Percentiles rank a stretch among this genome's conserved stretches.
These are phyloP conservation scores for Elsinoe perseae DNA, from an alignment of 2,329 filamentous ascomycete genomes.

Conservation along the genomic window DNA sequence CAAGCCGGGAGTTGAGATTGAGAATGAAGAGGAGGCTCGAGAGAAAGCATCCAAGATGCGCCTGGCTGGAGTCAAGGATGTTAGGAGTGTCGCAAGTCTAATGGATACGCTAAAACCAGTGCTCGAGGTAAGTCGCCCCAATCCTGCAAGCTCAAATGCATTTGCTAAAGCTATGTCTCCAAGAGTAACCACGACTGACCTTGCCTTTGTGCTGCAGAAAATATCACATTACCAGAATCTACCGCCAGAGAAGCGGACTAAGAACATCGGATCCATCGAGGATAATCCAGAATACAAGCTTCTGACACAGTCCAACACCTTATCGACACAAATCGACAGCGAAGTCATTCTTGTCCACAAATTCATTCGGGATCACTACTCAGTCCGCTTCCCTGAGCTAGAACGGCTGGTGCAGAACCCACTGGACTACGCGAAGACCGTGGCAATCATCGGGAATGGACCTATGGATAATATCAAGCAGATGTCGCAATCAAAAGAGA, in stretches of 20 bases:
- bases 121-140: slow-evolving; percentile 60
- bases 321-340: slow-evolving; percentile 87
- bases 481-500: slow-evolving; percentile 68
- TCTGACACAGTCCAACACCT: slow-evolving; percentile 76
- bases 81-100: slow-evolving; percentile 68
- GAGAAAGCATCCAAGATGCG: slow-evolving; percentile 77
- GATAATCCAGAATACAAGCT: slow-evolving; percentile 89
- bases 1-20: slow-evolving; percentile 46
- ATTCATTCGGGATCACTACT: slow-evolving; percentile 93
- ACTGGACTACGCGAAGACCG: slow-evolving; percentile 89
- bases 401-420: slow-evolving; percentile 86
- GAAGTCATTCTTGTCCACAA: slow-evolving; percentile 93
- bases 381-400: slow-evolving; percentile 83
- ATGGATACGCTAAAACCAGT: slow-evolving; percentile 77
- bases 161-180: slow-evolving; percentile 5
- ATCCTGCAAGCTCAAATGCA: slow-evolving; percentile 15
- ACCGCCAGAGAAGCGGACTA: slow-evolving; percentile 55
- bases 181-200: slow-evolving; percentile 58
- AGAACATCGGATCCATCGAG: slow-evolving; percentile 72
- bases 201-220: slow-evolving; percentile 57
- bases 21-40: slow-evolving; percentile 63
- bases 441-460: slow-evolving; percentile 85
- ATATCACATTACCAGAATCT: slow-evolving; percentile 68
- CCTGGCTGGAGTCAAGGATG: slow-evolving; percentile 63
- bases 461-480: slow-evolving; percentile 82